Base-by-base conservation (phyloP, 2,329 filamentous ascomycete species). In the Purpureocillium lavendulum region DNA sequence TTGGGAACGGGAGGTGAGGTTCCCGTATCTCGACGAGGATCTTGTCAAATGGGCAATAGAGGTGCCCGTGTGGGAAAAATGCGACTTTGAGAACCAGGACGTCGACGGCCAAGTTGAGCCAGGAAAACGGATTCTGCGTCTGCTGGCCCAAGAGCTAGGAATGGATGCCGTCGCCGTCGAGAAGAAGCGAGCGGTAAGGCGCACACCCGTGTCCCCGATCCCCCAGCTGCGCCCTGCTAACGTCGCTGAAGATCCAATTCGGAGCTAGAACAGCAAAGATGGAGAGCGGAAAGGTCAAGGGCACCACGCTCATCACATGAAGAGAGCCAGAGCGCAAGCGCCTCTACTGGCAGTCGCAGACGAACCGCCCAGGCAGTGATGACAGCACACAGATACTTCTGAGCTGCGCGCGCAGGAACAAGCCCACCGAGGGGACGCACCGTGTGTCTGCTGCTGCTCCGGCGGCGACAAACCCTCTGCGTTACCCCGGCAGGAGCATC, bases 21-120 rank as follows among this genome's bases (percentile, higher is more conserved):
- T 94, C 55, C 92, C 94, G 0, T 98, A 78, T 53, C 73, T 98
- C 0, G 92, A 97, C 45, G 92, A 98, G 60, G 69, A 76, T 3
- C 73, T 98, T 33, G 80, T 96, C n/a, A 70, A 70, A 18, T 92
- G 88, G 77, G 84, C 86, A 7, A 73, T 97, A 18, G 69, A 68
- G 33, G 68, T 73, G 17, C 84, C 87, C 0, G 82, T 90, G 0
- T 86, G 78, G 73, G 77, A 86, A 43, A 97, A 97, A 58, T 96
- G 88, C 51, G 87, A 90, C 34, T 97, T 96, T 58, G 77, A 74
- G n/a, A 68, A 71, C 31, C 46, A 50, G 4, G 52, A 50, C 7
- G 59, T 58, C 5, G 55, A 59, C 29, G 48, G 33, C 4, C 39
- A 37, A 1, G 66, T 90, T 7, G 87, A 94, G 48, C 74, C 85